These are phyloP conservation scores for Sabuloglossum arenarium DNA, from an alignment of 495 filamentous ascomycete genomes.

Conservation along the genomic window DNA sequence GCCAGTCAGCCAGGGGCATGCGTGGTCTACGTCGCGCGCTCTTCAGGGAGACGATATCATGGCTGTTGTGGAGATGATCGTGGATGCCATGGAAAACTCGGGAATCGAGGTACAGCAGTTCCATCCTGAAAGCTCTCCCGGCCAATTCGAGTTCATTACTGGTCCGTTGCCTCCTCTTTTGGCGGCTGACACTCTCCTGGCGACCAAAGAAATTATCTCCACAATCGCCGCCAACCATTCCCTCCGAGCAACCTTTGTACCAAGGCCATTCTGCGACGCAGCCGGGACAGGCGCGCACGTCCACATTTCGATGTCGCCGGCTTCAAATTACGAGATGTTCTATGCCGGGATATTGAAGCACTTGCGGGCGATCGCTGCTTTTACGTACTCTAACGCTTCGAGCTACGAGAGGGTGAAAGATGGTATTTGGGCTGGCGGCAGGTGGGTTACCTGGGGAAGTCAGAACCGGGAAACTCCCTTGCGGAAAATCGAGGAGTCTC, in stretches of 20 bases:
- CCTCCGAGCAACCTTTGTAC: conserved; percentile 56
- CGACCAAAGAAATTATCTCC: conserved; percentile 47
- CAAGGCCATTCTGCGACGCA: conserved; percentile 38
- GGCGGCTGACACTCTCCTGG: conserved; percentile 53
- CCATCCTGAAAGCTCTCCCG: conserved; percentile 52
- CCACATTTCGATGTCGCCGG: conserved; percentile 39
- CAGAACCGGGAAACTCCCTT: conserved; percentile 55
- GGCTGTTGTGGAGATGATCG: conserved; percentile 41
- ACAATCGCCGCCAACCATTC: conserved; percentile 33
- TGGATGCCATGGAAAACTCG: conserved; percentile 29
- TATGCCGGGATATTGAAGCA: conserved; percentile 47
- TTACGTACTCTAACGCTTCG: conserved; percentile 35
- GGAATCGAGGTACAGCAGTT: conserved; percentile 53
- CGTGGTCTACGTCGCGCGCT: conserved; percentile 36
- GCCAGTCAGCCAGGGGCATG: conserved; percentile 23
- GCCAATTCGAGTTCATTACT: conserved; percentile 70
- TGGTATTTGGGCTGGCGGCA: conserved; percentile 52
- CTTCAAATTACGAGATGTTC: conserved; percentile 27
- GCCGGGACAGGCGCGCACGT: conserved; percentile 46
- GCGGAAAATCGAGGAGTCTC: conserved; percentile 33
- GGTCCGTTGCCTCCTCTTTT: conserved; percentile 38
- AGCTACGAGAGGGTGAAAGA: conserved; percentile 44
- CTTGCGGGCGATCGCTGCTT: conserved; percentile 40
- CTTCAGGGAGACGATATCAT: conserved; percentile 30
- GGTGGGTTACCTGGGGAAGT: conserved; percentile 55